Conservation (phyloP, 2,329 filamentous ascomycete species). For the Teratosphaeria viscida region DNA sequence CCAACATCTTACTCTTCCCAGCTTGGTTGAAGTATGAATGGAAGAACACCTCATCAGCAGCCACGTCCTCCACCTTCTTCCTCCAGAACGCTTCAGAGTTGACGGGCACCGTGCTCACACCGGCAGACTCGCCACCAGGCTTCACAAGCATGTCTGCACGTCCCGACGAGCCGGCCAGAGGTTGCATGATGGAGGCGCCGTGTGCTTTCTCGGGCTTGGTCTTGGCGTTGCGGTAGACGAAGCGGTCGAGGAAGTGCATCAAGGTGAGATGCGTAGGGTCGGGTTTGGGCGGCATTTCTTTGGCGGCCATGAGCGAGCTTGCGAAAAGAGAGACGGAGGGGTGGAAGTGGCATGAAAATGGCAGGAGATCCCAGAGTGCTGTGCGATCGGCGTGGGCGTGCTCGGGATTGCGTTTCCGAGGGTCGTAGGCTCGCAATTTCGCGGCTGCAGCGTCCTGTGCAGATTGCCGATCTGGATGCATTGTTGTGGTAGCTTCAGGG, state of each 20-base stretch:
- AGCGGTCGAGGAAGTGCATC: slow-evolving; percentile 93
- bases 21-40: slow-evolving; percentile 83
- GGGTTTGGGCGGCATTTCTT: slow-evolving; percentile 71
- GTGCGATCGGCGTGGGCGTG: slow-evolving; percentile 87
- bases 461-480: slow-evolving; percentile 1
- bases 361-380: slow-evolving; percentile 86
- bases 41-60: slow-evolving; percentile 93
- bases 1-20: slow-evolving; percentile 44
- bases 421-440: slow-evolving; percentile 52
- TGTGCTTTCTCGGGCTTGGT: slow-evolving; percentile 47
- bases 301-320: slow-evolving; percentile 55
- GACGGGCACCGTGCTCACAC: slow-evolving; percentile 43
- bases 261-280: slow-evolving; percentile 84
- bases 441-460: slow-evolving; percentile 1
- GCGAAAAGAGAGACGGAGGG: slow-evolving; percentile 85
- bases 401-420: slow-evolving; percentile 81
- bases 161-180: slow-evolving; percentile 50
- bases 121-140: slow-evolving; percentile 31
- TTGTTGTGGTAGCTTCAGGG: slow-evolving; percentile 17
- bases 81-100: slow-evolving; percentile 89
- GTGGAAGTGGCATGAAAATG: slow-evolving; percentile 75
- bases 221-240: slow-evolving; percentile 95
- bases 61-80: slow-evolving; percentile 77
- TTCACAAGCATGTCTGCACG: slow-evolving; percentile 52
- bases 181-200: slow-evolving; percentile 94